Percentiles rank a stretch among this genome's conserved stretches.
phyloP scores from a whole-genome alignment of 257 asterid species.

The Cruciata laevipes region DNA sequence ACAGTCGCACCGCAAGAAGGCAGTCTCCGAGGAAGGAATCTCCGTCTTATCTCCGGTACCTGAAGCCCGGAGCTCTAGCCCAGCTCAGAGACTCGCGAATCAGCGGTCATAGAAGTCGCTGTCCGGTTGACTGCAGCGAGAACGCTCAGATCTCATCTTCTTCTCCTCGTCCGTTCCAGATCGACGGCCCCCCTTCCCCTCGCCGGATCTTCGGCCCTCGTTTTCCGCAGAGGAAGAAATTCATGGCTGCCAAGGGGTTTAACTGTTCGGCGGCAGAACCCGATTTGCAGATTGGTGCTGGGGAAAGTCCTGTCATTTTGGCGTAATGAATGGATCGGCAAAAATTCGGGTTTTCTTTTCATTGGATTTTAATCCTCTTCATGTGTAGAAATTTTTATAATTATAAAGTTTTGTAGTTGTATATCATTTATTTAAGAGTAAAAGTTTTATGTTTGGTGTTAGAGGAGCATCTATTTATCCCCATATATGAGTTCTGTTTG shows the following conservation, averaged over 20 bases:
- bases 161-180: slow-evolving; percentile 8
- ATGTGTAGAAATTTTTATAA: too few species aligned
- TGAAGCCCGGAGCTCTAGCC: slow-evolving; percentile 30
- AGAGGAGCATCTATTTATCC: too few species aligned
- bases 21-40: not conserved
- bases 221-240: slow-evolving; percentile 27
- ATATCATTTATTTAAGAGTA: too few species aligned
- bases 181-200: slow-evolving; percentile 18
- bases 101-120: slow-evolving; percentile 16
- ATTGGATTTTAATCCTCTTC: too few species aligned
- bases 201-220: slow-evolving; percentile 24
- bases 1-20: slow-evolving; percentile 17
- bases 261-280: too few species aligned
- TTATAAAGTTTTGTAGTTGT: too few species aligned
- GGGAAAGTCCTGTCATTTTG: too few species aligned
- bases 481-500: too few species aligned
- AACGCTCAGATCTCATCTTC: slow-evolving; percentile 18
- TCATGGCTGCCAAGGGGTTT: slow-evolving; percentile 17
- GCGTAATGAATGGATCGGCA: too few species aligned
- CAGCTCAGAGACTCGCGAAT: slow-evolving; percentile 28
- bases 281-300: too few species aligned
- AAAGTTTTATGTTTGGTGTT: too few species aligned
- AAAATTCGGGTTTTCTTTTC: too few species aligned
- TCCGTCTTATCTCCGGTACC: slow-evolving; percentile 22
- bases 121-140: slow-evolving; percentile 7